A percentile compares a stretch with the other conserved stretches of the same genome.
Evolutionary conservation across 2,329 filamentous ascomycete genomes (phyloP).

Genomic region (Fusarium mangiferae): DNA sequence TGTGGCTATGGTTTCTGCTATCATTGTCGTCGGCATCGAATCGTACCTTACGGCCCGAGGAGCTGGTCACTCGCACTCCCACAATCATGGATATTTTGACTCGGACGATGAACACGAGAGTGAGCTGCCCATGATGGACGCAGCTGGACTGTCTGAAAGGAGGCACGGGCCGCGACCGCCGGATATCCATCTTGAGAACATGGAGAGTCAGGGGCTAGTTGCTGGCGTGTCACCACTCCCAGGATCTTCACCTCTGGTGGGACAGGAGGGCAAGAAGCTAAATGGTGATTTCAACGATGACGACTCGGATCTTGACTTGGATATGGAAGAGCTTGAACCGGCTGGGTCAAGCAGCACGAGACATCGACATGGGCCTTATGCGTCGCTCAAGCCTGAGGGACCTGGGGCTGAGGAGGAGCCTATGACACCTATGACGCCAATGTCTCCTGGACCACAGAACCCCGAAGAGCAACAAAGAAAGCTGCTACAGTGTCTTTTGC

Average conservation of each 20-base stretch:
- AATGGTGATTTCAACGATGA: conserved; percentile 53
- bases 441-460: conserved; percentile 46
- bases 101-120: conserved; percentile 55
- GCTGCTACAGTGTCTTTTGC: conserved; percentile 79
- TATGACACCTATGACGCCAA: conserved; percentile 34
- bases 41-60: conserved; percentile 84
- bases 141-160: conserved; percentile 51
- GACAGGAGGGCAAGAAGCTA: conserved; percentile 41
- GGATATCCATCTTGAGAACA: conserved; percentile 62
- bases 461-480: conserved; percentile 72
- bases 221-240: conserved; percentile 68
- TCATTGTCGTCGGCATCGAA: conserved; percentile 85
- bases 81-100: conserved; percentile 62
- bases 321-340: conserved; percentile 69
- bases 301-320: conserved; percentile 68
- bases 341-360: conserved; percentile 40
- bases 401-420: conserved; percentile 45
- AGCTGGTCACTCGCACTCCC: conserved; percentile 69
- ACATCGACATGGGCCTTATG: conserved; percentile 45
- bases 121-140: conserved; percentile 40
- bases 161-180: conserved; percentile 56
- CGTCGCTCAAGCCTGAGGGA: conserved; percentile 46
- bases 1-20: conserved; percentile 83
- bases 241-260: conserved; percentile 58
- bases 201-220: conserved; percentile 66